Evolutionary conservation across 495 filamentous ascomycete species (phyloP).

Genomic region (Neurospora sp.): DNA sequence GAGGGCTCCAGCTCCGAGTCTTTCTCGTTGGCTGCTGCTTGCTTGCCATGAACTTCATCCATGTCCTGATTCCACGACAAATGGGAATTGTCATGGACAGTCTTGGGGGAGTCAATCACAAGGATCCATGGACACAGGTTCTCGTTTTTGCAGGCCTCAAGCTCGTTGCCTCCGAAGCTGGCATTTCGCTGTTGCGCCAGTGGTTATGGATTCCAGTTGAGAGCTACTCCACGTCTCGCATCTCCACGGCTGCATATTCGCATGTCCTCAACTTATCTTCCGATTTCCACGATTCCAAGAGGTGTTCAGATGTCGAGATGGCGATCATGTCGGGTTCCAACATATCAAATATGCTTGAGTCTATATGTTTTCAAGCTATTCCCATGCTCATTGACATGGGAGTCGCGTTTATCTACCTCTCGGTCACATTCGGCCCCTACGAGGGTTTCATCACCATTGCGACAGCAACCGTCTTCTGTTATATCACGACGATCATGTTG

Average conservation of each 20-base stretch:
- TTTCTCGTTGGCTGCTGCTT: conserved; percentile 51
- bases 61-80: conserved; percentile 56
- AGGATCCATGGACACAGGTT: conserved; percentile 45
- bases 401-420: conserved; percentile 61
- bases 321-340: conserved; percentile 56
- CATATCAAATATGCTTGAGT: conserved; percentile 54
- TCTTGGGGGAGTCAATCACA: conserved; percentile 29
- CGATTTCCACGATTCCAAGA: conserved; percentile 71
- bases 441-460: conserved; percentile 60
- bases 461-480: conserved; percentile 53
- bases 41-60: conserved; percentile 49
- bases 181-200: conserved; percentile 42
- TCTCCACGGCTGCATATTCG: conserved; percentile 57
- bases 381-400: conserved; percentile 65
- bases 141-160: conserved; percentile 43
- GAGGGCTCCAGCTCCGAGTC: conserved; percentile 44
- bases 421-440: conserved; percentile 58
- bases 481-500: conserved; percentile 46
- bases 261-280: conserved; percentile 70
- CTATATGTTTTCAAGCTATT: conserved; percentile 53
- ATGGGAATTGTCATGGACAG: conserved; percentile 53
- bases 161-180: conserved; percentile 46
- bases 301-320: conserved; percentile 58
- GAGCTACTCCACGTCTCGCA: conserved; percentile 49
- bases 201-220: conserved; percentile 59